Percentiles rank a stretch among this genome's conserved stretches.
These are phyloP conservation scores for Cercophora samala DNA, from an alignment of 495 filamentous ascomycete species.

Conservation along the genomic window DNA sequence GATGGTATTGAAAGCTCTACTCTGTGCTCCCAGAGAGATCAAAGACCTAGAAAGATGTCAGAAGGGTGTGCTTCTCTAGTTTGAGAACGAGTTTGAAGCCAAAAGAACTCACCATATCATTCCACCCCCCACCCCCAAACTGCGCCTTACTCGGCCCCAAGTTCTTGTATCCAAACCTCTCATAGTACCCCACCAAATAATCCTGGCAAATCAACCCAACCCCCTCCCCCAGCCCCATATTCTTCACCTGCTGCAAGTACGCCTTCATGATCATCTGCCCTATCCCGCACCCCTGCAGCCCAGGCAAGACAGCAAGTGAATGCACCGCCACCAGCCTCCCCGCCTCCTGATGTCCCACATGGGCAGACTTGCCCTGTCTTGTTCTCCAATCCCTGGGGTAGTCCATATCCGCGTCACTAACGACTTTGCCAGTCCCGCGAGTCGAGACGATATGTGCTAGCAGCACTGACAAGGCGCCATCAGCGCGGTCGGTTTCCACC, in stretches of 20 bases:
- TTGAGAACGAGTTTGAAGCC: too few species aligned
- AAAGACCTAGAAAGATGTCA: background rate
- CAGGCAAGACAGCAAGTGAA: slow-evolving; percentile 73
- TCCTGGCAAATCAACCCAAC: slow-evolving; percentile 78
- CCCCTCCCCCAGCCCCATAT: slow-evolving; percentile 63
- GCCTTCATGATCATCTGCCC: slow-evolving; percentile 73
- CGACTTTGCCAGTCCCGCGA: slow-evolving; percentile 53
- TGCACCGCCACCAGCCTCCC: slow-evolving; percentile 77
- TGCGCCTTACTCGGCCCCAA: slow-evolving; percentile 58
- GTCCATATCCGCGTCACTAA: slow-evolving; percentile 77
- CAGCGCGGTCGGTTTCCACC: slow-evolving; percentile 46
- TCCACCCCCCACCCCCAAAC: slow-evolving; percentile 80
- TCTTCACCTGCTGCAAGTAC: slow-evolving; percentile 64
- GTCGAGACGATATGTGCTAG: slow-evolving; percentile 81
- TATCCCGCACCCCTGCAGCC: slow-evolving; percentile 69
- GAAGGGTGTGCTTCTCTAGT: too few species aligned
- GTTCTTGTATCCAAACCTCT: slow-evolving; percentile 68
- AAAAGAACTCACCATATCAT: slow-evolving; percentile 57
- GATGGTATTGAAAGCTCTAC: background rate
- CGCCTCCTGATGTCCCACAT: slow-evolving; percentile 60
- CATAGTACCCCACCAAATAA: slow-evolving; percentile 68
- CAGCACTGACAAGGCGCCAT: slow-evolving; percentile 58
- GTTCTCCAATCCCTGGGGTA: slow-evolving; percentile 62
- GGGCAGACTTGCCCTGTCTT: slow-evolving; percentile 26
- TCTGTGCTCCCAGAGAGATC: background rate